These are phyloP conservation scores for Phytophthora fragariae DNA, from an alignment of 352 stramenopile species.

Conservation along the genomic window DNA sequence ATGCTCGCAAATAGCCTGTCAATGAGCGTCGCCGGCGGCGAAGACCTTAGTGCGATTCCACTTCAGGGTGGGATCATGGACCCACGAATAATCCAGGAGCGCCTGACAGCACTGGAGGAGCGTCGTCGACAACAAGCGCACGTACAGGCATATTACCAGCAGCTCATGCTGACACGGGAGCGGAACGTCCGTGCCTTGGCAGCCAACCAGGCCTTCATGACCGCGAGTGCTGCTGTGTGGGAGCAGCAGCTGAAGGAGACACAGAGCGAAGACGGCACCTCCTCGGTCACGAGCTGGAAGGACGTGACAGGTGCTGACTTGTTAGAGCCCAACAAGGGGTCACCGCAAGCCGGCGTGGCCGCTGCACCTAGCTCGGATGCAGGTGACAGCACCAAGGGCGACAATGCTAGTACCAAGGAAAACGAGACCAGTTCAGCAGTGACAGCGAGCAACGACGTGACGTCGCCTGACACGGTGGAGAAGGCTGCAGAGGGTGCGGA, in stretches of 20 bases:
- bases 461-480: constrained; percentile 30
- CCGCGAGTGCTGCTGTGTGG: constrained; percentile 49
- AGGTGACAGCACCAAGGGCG: constrained; percentile 14
- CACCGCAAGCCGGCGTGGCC: constrained; percentile 5
- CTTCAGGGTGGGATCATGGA: constrained; percentile 65
- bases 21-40: constrained; percentile 30
- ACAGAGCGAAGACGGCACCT: constrained; percentile 31
- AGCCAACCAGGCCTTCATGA: constrained; percentile 55
- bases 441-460: constrained; percentile 7
- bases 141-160: constrained; percentile 64
- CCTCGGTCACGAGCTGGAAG: constrained; percentile 42
- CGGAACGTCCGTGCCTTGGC: constrained; percentile 63
- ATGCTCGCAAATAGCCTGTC: constrained; percentile 50
- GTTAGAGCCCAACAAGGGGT: constrained; percentile 8
- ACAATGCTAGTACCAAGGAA: constrained; percentile 24
- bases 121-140: constrained; percentile 62
- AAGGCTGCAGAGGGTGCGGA: constrained; percentile 16
- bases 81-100: constrained; percentile 66
- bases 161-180: constrained; percentile 54
- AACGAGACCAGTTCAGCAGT: constrained; percentile 26
- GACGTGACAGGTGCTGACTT: constrained; percentile 29
- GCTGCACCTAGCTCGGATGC: constrained; percentile 18
- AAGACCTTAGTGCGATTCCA: constrained; percentile 32
- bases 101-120: constrained; percentile 59
- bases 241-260: constrained; percentile 46